Evolutionary conservation across 2,329 filamentous ascomycete genomes (phyloP).

Genomic region (Alternaria ethzedia): DNA sequence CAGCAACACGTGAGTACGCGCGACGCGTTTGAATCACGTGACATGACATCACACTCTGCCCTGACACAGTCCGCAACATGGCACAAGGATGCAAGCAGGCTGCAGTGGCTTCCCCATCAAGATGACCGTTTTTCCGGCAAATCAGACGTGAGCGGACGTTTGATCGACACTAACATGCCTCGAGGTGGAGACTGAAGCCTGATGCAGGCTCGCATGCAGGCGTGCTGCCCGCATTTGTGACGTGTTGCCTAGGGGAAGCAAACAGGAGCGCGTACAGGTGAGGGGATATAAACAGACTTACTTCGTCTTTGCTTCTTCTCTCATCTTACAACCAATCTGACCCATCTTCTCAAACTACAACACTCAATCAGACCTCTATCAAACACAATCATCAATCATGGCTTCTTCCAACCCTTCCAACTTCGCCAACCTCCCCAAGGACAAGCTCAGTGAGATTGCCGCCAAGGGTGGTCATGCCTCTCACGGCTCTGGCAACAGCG

Average conservation of each 20-base stretch:
- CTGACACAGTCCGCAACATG: background rate
- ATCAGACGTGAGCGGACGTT: constrained; percentile 4
- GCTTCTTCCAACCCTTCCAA: constrained; percentile 57
- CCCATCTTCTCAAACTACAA: background rate
- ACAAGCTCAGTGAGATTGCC: constrained; percentile 57
- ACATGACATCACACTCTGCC: constrained; percentile 26
- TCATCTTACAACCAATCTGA: background rate
- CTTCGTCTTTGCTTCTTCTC: background rate
- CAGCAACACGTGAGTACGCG: constrained; percentile 17
- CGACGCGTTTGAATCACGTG: constrained; percentile 15
- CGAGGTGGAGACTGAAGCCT: background rate
- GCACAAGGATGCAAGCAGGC: constrained; percentile 25
- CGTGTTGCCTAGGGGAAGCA: constrained; percentile 22
- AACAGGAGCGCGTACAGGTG: constrained; percentile 13
- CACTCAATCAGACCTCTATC: constrained; percentile 2
- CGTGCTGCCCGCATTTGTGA: constrained; percentile 18
- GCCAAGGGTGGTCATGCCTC: constrained; percentile 57
- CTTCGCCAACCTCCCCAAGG: constrained; percentile 60
- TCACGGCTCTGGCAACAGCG: constrained; percentile 28
- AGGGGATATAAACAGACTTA: constrained; percentile 16
- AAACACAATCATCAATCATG: constrained; percentile 31
- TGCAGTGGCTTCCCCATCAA: constrained; percentile 1
- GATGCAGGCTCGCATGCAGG: background rate
- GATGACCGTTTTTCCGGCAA: constrained; percentile 7
- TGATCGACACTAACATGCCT: constrained; percentile 15